Base-by-base conservation (phyloP, 768 basidiomycete species). In the Hypholoma sublateritium region DNA sequence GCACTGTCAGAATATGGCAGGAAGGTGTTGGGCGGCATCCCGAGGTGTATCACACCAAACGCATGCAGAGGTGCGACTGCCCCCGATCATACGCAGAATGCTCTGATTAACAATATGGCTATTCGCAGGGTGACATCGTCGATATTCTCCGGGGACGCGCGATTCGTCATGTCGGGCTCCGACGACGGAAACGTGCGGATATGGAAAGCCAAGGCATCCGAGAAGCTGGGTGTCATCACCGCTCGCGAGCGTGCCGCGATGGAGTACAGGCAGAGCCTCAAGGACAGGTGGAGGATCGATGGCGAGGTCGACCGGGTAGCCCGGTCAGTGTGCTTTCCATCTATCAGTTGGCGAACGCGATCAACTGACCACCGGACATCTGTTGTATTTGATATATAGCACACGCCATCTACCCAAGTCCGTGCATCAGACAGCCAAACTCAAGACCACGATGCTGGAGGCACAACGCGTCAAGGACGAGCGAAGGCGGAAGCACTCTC, bases 21-120 rank as follows among this genome's bases (percentile, higher is more conserved):
- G 87, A 93, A 63, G 92, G 89, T 24, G 83, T 80, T 41, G 95
- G 95, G 0, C 84, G 84, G 28, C 80, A 81, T 6, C 84, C 90
- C 14, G 96, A 98, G 69, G 88, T 95, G 6, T 99, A 98, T 68
- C 96, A 98, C 71, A 96, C 95, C 14, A 98, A 98, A 74, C 91
- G 97, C 44, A 99, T 99, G 97, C 97, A 98, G 72, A 84, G 95
- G 92, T 93, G 50, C 37, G 76, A 57, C 35, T 34, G 37, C 46
- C 12, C 37, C 62, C 36, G 28, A 56, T 25, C 17, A 17, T 12
- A 13, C 13, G 35, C 12, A 37, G 50, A 13, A 52, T 28, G 32
- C 12, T 47, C 17, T 47, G 37, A n/a, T 34, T 25, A 4, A 47
- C 2, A 7, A 2, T 36, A 13, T 28, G 47, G 17, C 46, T 22